Percentiles rank a stretch among this genome's conserved stretches.
These are phyloP conservation scores for Trichoderma guizhouense DNA, from an alignment of 2,329 filamentous ascomycete genomes.

Conservation along the genomic window DNA sequence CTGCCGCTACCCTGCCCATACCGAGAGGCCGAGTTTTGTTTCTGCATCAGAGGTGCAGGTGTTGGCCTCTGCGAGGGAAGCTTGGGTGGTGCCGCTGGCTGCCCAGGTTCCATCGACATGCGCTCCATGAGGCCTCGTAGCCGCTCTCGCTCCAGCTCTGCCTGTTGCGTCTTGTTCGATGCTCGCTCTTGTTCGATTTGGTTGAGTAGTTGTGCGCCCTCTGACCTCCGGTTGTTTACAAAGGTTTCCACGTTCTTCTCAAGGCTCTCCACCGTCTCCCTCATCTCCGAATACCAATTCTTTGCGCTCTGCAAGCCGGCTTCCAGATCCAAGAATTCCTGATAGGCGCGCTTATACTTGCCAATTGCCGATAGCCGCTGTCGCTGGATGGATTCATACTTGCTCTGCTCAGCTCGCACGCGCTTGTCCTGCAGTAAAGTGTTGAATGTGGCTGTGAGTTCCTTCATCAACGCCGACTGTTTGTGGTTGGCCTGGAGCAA, in stretches of 20 bases:
- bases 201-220: constrained; percentile 83
- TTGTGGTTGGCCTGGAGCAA: constrained; percentile 93
- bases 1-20: constrained; percentile 43
- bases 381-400: constrained; percentile 84
- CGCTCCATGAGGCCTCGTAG: constrained; percentile 89
- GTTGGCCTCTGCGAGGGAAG: constrained; percentile 26
- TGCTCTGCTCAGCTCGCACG: constrained; percentile 88
- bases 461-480: constrained; percentile 90
- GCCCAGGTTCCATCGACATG: constrained; percentile 76
- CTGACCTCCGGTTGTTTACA: constrained; percentile 87
- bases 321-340: constrained; percentile 86
- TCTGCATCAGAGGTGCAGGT: constrained; percentile 47
- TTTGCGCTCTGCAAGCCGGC: constrained; percentile 84
- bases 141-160: constrained; percentile 83
- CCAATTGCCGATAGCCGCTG: constrained; percentile 77
- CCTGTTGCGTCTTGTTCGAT: constrained; percentile 55
- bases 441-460: constrained; percentile 83
- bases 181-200: constrained; percentile 81
- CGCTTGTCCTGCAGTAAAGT: constrained; percentile 88
- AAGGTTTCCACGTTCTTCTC: constrained; percentile 97
- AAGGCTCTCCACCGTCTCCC: constrained; percentile 85
- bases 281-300: constrained; percentile 94
- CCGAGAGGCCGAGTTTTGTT: constrained; percentile 42
- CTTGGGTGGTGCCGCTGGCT: constrained; percentile 24
- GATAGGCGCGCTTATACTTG: constrained; percentile 86